Evolutionary conservation across 1,284 basidiomycete genomes (phyloP).

Genomic region (Golubevia sp.): DNA sequence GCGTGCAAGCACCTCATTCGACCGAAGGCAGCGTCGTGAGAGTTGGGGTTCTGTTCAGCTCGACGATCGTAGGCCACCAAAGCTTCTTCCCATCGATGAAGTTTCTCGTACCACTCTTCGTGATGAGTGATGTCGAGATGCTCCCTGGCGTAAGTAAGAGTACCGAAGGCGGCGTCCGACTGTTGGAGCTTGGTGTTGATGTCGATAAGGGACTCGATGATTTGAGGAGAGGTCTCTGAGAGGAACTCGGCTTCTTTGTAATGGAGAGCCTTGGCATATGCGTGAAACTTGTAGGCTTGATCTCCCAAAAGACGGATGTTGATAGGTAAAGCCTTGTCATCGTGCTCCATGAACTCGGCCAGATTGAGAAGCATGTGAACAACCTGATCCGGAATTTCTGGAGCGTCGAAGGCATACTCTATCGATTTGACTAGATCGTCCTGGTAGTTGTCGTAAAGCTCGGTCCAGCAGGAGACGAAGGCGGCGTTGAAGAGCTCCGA

Average conservation of each 20-base stretch:
- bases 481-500: conserved; percentile 97
- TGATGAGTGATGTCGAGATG: conserved; percentile 77
- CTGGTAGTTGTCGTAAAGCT: conserved; percentile 75
- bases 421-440: conserved; percentile 79
- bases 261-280: conserved; percentile 96
- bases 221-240: conserved; percentile 76
- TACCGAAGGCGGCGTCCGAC: conserved; percentile 56
- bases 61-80: conserved; percentile 83
- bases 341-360: conserved; percentile 99
- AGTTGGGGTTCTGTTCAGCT: conserved; percentile 71
- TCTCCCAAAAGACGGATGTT: conserved; percentile 91
- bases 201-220: conserved; percentile 92
- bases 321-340: conserved; percentile 93
- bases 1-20: conserved; percentile 96
- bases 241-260: conserved; percentile 99
- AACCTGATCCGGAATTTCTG: conserved; percentile 81
- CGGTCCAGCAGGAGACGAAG: conserved; percentile 96
- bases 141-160: conserved; percentile 54
- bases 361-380: conserved; percentile 92
- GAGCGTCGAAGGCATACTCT: conserved; percentile 81
- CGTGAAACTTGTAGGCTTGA: conserved; percentile 87
- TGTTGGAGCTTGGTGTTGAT: conserved; percentile 98
- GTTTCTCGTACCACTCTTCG: conserved; percentile 96
- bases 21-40: conserved; percentile 77
- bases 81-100: conserved; percentile 96